Base-by-base conservation (phyloP, 352 stramenopile genomes). In the Peronospora farinosa region DNA sequence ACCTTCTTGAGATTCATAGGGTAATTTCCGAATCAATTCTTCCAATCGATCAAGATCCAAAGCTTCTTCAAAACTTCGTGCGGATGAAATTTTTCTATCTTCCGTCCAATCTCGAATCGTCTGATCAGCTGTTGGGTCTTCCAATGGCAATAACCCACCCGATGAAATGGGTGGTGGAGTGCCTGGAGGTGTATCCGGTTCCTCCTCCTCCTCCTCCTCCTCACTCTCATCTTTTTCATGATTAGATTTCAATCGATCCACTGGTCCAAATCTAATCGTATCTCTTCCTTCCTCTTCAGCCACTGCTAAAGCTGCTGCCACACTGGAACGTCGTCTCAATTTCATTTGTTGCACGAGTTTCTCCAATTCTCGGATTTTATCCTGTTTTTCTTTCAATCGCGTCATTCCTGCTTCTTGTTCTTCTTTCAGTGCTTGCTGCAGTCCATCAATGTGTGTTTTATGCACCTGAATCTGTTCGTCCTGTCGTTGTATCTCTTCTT, bases 101-200 rank as follows among this genome's bases (percentile, higher is more conserved):
- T 78, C 64, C 30, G 69, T 64, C 81, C 81, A 92, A 63, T 89
- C 80, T 15, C 65, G 60, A 23, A 84, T 66, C 0, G 79, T 69
- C 47, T 89, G 76, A 41, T 85, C 71, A 1, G 63, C 68, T n/a
- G 47, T 79, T 3, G 77, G 74, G 47, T 87, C 75, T 13, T 75
- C 56, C 0, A 60, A 54, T 0, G 72, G 74, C 47, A 88, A 40
- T 9, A 87, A 36, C 7, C 61, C 65, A 11, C 72, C 72, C 0
- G 74, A 63, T 6, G 76, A 79, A 39, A 92, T 88, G 0, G 78
- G 81, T 28, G 81, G 81, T 17, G 81, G 81, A 9, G 81, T 92
- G 2, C 78, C 80, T 0, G 81, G 81, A 5, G 81, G 81, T n/a
- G 81, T 89, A 40, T 88, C 78, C 0, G 78, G 75, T 17, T 77